A percentile compares a stretch with the other conserved stretches of the same genome.
These are phyloP conservation scores for Hygrophorus pudorinus DNA, from an alignment of 768 basidiomycete genomes.

Conservation along the genomic window DNA sequence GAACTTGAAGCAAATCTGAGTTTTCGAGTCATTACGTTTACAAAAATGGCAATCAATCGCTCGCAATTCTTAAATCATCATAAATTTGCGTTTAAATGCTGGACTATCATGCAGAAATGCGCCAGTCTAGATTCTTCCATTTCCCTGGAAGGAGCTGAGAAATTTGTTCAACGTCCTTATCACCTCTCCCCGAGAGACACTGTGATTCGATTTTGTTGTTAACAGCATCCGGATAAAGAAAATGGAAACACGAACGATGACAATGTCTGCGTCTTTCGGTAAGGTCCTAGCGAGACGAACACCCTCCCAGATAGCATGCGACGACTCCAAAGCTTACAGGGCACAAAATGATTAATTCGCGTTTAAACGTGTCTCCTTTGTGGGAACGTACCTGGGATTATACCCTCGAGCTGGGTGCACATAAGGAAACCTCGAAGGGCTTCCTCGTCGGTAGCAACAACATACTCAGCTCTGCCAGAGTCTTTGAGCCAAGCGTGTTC, in stretches of 20 bases:
- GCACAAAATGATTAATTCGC: not conserved
- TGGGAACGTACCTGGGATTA: slow-evolving; percentile 71
- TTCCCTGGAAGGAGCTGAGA: slow-evolving; percentile 80
- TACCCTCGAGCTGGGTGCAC: slow-evolving; percentile 89
- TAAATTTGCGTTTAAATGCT: too few relatives aligned
- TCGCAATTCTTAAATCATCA: too few relatives aligned
- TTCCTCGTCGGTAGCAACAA: slow-evolving; percentile 88
- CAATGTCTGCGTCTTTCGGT: slow-evolving; percentile 76
- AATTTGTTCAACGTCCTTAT: slow-evolving; percentile 97
- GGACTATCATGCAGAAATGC: slow-evolving; percentile 36
- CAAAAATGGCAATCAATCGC: too few relatives aligned
- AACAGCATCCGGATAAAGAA: not conserved
- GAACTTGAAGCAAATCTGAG: too few relatives aligned
- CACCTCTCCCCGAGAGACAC: slow-evolving; percentile 93
- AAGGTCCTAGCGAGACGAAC: slow-evolving; percentile 77
- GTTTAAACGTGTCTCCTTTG: too few relatives aligned
- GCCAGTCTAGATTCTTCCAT: slow-evolving; percentile 97
- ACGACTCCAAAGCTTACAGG: slow-evolving; percentile 75
- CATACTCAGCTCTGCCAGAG: slow-evolving; percentile 86
- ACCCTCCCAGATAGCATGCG: slow-evolving; percentile 93
- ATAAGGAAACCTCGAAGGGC: slow-evolving; percentile 88
- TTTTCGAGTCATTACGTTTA: too few relatives aligned
- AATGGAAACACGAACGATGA: slow-evolving; percentile 57
- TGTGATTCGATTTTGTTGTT: slow-evolving; percentile 17
- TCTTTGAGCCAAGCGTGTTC: slow-evolving; percentile 98